A percentile compares a stretch with the other conserved stretches of the same genome.
phyloP scores from a whole-genome alignment of 2,329 filamentous ascomycete genomes.

The Cyclaneusma minus region DNA sequence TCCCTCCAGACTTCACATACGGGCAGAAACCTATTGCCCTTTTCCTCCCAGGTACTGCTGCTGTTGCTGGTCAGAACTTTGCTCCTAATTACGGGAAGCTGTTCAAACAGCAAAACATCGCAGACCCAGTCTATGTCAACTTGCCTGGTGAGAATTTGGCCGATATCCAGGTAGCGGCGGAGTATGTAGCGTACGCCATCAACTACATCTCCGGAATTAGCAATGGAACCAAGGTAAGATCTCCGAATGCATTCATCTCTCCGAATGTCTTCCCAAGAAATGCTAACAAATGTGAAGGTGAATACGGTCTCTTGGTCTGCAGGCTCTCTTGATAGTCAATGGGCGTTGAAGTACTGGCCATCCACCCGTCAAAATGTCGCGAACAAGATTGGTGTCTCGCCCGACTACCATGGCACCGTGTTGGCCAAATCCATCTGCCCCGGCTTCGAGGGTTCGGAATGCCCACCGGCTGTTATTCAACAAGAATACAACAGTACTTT shows the following conservation, averaged over 20 bases:
- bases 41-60: slow-evolving; percentile 35
- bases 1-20: slow-evolving; percentile 30
- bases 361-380: slow-evolving; percentile 26
- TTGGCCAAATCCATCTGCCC: slow-evolving; percentile 17
- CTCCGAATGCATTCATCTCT: too few relatives aligned
- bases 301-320: slow-evolving; percentile 36
- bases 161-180: slow-evolving; percentile 34
- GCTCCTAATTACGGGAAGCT: slow-evolving; percentile 30
- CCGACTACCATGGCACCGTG: slow-evolving; percentile 35
- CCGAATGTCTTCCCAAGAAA: too few relatives aligned
- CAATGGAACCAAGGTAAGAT: too few relatives aligned
- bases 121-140: slow-evolving; percentile 39
- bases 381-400: slow-evolving; percentile 35
- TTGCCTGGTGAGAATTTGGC: slow-evolving; percentile 29
- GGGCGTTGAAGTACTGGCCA: slow-evolving; percentile 42
- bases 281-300: too few relatives aligned
- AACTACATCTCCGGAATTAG: slow-evolving; percentile 34
- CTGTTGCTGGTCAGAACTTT: slow-evolving; percentile 24
- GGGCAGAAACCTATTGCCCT: slow-evolving; percentile 31
- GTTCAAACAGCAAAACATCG: slow-evolving; percentile 23
- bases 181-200: slow-evolving; percentile 41
- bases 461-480: slow-evolving; percentile 30
- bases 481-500: slow-evolving; percentile 28
- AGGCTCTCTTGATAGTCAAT: slow-evolving; percentile 36
- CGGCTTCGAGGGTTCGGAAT: slow-evolving; percentile 3